phyloP scores from a whole-genome alignment of 352 stramenopile species.

The Pythium volutum region DNA sequence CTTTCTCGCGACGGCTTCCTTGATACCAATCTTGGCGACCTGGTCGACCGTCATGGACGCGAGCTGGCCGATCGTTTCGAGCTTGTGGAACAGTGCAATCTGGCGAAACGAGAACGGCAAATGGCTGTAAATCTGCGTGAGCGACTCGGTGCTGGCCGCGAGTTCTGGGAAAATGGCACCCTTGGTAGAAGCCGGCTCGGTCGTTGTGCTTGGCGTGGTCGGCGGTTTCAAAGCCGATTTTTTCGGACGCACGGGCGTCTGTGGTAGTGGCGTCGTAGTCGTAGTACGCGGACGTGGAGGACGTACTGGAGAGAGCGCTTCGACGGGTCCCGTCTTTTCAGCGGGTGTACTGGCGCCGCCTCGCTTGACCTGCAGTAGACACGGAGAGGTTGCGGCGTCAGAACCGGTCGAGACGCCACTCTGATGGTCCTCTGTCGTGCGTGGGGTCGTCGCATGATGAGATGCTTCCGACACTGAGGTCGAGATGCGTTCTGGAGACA shows the following conservation, averaged over 20 bases:
- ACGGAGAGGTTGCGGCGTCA: constrained; percentile 13
- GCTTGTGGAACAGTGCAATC: constrained; percentile 63
- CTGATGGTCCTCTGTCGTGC: not conserved
- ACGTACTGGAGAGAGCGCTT: not conserved
- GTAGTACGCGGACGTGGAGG: not conserved
- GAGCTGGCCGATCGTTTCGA: constrained; percentile 69
- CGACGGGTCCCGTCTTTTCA: not conserved
- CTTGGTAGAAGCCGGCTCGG: not conserved
- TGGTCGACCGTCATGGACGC: constrained; percentile 43
- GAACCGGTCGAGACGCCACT: not conserved
- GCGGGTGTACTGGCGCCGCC: not conserved
- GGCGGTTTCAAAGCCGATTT: constrained; percentile 13
- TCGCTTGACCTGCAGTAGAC: constrained; percentile 8
- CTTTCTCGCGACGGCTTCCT: constrained; percentile 47
- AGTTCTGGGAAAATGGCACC: constrained; percentile 48
- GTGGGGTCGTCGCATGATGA: not conserved
- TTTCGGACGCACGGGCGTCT: constrained; percentile 2
- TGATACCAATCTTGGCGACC: constrained; percentile 58
- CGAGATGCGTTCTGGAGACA: not conserved
- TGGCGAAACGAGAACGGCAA: constrained; percentile 53
- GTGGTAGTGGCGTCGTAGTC: not conserved
- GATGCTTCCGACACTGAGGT: not conserved
- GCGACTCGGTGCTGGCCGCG: constrained; percentile 40
- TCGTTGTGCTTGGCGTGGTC: not conserved
- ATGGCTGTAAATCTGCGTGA: constrained; percentile 44